Percentiles rank a stretch among this genome's conserved stretches.
These are phyloP conservation scores for Ogataea hybrid DNA, from an alignment of 1,139 yeast genomes.

Conservation along the genomic window DNA sequence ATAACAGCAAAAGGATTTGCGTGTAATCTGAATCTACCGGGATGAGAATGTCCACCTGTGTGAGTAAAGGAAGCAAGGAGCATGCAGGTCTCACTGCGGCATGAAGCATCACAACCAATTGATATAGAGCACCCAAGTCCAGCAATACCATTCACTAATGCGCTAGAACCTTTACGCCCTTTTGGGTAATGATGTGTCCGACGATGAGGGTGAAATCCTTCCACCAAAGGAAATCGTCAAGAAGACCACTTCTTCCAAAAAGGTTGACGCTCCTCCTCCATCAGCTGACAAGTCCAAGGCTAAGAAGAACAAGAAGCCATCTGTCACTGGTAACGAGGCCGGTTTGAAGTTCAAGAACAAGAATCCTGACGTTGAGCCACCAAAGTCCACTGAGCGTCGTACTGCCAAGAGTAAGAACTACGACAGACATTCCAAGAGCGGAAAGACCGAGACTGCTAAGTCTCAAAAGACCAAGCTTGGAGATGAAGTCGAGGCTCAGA, in stretches of 20 bases:
- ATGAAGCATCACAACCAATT: neutral
- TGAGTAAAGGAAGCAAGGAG: neutral
- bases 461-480: slow-evolving; percentile 87
- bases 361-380: slow-evolving; percentile 66
- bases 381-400: slow-evolving; percentile 44
- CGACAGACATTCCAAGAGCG: slow-evolving; percentile 85
- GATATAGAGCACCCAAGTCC: neutral
- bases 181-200: slow-evolving; percentile 82
- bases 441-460: slow-evolving; percentile 82
- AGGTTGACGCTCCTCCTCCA: slow-evolving; percentile 82
- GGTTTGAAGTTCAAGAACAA: slow-evolving; percentile 74
- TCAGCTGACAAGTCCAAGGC: slow-evolving; percentile 82
- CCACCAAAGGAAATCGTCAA: slow-evolving; percentile 75
- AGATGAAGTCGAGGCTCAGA: slow-evolving; percentile 64
- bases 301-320: slow-evolving; percentile 64
- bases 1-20: neutral
- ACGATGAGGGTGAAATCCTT: slow-evolving; percentile 47
- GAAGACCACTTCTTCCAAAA: slow-evolving; percentile 82
- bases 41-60: neutral
- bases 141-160: slow-evolving; percentile 3
- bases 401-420: slow-evolving; percentile 53
- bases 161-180: slow-evolving; percentile 51
- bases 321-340: slow-evolving; percentile 76
- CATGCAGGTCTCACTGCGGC: neutral
- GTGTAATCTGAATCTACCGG: neutral